phyloP scores from a whole-genome alignment of 2,329 filamentous ascomycete genomes.

The Aspergillus neotritici region DNA sequence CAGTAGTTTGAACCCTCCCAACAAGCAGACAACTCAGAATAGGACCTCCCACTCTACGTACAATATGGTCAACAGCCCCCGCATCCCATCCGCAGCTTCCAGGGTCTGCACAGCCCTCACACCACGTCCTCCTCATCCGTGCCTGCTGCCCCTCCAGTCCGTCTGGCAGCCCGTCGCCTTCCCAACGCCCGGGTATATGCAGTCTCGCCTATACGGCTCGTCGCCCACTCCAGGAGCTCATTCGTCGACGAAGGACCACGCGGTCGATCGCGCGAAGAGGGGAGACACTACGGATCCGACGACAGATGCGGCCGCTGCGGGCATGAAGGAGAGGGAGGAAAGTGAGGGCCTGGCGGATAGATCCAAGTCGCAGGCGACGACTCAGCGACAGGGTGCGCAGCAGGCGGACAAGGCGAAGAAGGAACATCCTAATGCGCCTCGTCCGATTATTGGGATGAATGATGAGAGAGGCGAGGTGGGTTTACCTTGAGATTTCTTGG shows the following conservation, averaged over 20 bases:
- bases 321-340: constrained; percentile 28
- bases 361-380: constrained; percentile 37
- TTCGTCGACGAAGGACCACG: constrained; percentile 27
- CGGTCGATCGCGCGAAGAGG: constrained; percentile 23
- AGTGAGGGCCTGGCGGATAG: constrained; percentile 29
- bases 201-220: constrained; percentile 13
- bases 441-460: constrained; percentile 50
- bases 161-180: constrained; percentile 11
- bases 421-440: constrained; percentile 47
- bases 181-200: constrained; percentile 10
- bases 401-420: constrained; percentile 40
- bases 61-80: constrained; percentile 12
- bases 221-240: constrained; percentile 27
- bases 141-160: constrained; percentile 14
- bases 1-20: too few species aligned
- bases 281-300: constrained; percentile 32
- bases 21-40: background rate
- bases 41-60: background rate
- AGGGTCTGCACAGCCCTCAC: constrained; percentile 9
- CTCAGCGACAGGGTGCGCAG: constrained; percentile 35
- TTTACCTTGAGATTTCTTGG: constrained; percentile 3
- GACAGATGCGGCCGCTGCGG: constrained; percentile 22
- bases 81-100: constrained; percentile 10
- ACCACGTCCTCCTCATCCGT: constrained; percentile 12
- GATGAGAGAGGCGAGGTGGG: constrained; percentile 46